A percentile compares a stretch with the other conserved stretches of the same genome.
Conservation (phyloP, 2,329 filamentous ascomycete species). For the Thermothelomyces thermophilus region DNA sequence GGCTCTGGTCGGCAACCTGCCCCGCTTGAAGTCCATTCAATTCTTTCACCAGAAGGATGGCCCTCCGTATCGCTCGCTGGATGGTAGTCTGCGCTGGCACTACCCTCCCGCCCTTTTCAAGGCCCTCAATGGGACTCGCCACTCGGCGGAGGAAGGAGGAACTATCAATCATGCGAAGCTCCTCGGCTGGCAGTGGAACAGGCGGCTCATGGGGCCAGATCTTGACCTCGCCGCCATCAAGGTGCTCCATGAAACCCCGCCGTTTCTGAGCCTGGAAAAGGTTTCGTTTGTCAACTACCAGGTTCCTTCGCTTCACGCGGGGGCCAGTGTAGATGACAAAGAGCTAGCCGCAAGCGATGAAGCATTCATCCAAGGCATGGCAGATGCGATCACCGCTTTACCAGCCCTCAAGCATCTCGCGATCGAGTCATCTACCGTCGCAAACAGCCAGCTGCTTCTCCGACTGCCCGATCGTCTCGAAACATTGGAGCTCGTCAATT, state of each 20-base stretch:
- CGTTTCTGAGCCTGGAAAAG: constrained; percentile 51
- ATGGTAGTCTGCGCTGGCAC: constrained; percentile 56
- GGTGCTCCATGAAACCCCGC: constrained; percentile 46
- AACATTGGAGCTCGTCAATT: constrained; percentile 70
- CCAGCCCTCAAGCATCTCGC: constrained; percentile 59
- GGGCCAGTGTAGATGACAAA: constrained; percentile 36
- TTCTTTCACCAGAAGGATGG: constrained; percentile 65
- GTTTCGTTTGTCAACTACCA: constrained; percentile 60
- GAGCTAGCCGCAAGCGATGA: constrained; percentile 35
- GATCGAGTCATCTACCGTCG: constrained; percentile 67
- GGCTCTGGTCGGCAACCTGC: constrained; percentile 55
- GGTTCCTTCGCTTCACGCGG: constrained; percentile 42
- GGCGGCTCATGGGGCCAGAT: constrained; percentile 42
- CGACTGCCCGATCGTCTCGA: constrained; percentile 60
- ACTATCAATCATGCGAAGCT: constrained; percentile 9
- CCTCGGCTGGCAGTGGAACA: constrained; percentile 54
- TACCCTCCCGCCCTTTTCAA: constrained; percentile 62
- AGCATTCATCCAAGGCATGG: constrained; percentile 32
- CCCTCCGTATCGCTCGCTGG: constrained; percentile 56
- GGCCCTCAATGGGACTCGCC: constrained; percentile 46
- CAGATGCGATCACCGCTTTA: constrained; percentile 46
- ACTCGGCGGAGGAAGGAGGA: constrained; percentile 36
- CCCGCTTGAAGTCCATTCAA: constrained; percentile 62
- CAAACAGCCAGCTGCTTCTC: constrained; percentile 62
- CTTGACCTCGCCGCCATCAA: constrained; percentile 44